These are phyloP conservation scores for Sporisorium reilianum DNA, from an alignment of 1,284 basidiomycete genomes.

Conservation along the genomic window DNA sequence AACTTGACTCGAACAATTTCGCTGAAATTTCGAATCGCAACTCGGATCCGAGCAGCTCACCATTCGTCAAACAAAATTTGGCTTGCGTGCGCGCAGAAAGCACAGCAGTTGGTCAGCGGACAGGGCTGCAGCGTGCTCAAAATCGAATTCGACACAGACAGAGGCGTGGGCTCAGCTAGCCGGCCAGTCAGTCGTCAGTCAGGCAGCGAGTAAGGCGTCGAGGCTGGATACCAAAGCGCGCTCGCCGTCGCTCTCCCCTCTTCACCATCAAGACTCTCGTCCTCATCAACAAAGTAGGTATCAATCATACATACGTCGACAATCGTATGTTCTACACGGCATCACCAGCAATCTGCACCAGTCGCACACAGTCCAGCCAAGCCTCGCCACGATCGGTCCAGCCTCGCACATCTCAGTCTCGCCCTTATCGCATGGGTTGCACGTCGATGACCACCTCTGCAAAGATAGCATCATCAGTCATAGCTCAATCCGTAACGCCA, in stretches of 20 bases:
- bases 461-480: too few species aligned
- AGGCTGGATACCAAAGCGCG: constrained; percentile 24
- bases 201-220: constrained; percentile 6
- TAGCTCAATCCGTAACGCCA: too few species aligned
- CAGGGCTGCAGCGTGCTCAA: neutral
- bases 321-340: constrained; percentile 12
- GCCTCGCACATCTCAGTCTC: neutral
- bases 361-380: constrained; percentile 5
- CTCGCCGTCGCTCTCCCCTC: constrained; percentile 25
- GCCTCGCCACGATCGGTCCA: constrained; percentile 10
- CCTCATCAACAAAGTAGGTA: constrained; percentile 47
- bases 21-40: neutral
- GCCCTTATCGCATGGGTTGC: neutral
- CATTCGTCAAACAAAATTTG: neutral
- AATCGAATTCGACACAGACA: neutral
- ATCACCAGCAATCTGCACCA: constrained; percentile 18
- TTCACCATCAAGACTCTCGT: constrained; percentile 50
- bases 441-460: neutral
- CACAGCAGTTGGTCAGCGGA: neutral
- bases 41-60: neutral
- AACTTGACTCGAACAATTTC: neutral
- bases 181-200: neutral
- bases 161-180: neutral
- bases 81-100: constrained; percentile 5
- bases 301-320: constrained; percentile 15